These are phyloP conservation scores for Monosporascus sp. DNA, from an alignment of 2,329 filamentous ascomycete genomes.

Conservation along the genomic window DNA sequence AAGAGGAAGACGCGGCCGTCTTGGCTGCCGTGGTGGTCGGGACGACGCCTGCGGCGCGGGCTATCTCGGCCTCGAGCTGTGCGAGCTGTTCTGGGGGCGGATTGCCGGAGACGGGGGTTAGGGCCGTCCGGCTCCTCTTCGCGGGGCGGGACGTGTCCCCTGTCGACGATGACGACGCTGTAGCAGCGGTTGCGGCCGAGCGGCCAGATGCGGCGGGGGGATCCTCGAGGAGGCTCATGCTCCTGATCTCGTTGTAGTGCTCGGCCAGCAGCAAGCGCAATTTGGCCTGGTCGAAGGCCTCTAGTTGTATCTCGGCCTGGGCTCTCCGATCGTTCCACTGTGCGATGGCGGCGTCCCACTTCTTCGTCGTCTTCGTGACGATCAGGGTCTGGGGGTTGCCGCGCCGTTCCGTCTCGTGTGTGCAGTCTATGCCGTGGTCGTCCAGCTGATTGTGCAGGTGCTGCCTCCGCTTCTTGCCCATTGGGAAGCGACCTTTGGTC, in stretches of 20 bases:
- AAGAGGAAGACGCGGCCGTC: background rate
- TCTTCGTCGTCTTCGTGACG: constrained; percentile 18
- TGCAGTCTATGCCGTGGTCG: constrained; percentile 10
- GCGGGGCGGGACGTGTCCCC: background rate
- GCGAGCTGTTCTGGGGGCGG: background rate
- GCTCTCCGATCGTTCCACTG: constrained; percentile 4
- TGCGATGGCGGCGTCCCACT: background rate
- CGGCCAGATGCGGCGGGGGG: background rate
- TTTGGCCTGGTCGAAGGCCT: constrained; percentile 11
- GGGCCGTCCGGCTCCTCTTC: background rate
- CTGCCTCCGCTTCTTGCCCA: constrained; percentile 10
- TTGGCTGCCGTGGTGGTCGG: background rate
- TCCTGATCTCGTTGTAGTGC: constrained; percentile 9
- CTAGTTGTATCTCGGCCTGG: constrained; percentile 5
- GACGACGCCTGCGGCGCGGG: background rate
- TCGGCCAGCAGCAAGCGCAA: constrained; percentile 8
- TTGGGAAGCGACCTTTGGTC: constrained; percentile 4
- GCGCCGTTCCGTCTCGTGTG: constrained; percentile 9
- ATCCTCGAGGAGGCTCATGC: constrained; percentile 6
- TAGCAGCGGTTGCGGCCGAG: background rate
- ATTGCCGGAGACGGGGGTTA: background rate
- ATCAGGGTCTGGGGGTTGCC: constrained; percentile 12
- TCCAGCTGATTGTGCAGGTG: constrained; percentile 19
- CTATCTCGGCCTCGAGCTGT: constrained; percentile 1
- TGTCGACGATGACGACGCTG: background rate